Conservation (phyloP, 768 basidiomycete species). For the Boletus barrowsii region DNA sequence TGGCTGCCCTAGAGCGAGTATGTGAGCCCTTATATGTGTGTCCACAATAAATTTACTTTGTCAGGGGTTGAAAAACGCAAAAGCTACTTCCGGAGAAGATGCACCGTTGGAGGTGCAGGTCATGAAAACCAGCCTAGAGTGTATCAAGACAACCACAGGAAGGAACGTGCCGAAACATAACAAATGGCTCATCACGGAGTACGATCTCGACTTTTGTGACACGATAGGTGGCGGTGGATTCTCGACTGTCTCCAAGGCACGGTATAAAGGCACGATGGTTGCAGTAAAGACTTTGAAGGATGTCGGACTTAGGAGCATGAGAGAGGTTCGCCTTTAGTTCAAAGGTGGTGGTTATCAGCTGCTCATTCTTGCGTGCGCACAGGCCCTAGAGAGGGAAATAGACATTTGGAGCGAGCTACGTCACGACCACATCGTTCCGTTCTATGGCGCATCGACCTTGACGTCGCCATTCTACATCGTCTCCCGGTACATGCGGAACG, state of each 20-base stretch:
- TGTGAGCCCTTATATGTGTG: background rate
- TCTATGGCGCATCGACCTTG: constrained; percentile 12
- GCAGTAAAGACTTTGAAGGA: constrained; percentile 6
- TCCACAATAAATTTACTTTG: too few relatives aligned
- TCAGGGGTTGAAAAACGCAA: background rate
- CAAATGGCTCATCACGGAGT: constrained; percentile 25
- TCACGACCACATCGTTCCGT: constrained; percentile 11
- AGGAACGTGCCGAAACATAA: constrained; percentile 1
- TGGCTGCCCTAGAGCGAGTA: constrained; percentile 4
- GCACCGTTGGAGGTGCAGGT: background rate
- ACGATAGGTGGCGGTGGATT: constrained; percentile 28
- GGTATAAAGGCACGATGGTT: background rate
- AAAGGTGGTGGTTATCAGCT: too few relatives aligned
- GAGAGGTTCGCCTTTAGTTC: background rate
- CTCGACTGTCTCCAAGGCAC: constrained; percentile 1
- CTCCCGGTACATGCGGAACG: constrained; percentile 8
- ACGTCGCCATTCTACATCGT: constrained; percentile 1
- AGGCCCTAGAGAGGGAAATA: constrained; percentile 6
- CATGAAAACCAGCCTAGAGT: background rate
- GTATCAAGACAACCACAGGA: constrained; percentile 4
- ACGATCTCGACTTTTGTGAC: constrained; percentile 25
- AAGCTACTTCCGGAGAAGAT: background rate
- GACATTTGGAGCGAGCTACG: constrained; percentile 11
- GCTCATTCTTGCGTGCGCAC: background rate
- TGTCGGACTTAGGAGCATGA: background rate